Evolutionary conservation across 2,329 filamentous ascomycete species (phyloP).

Genomic region (Sclerotinia nivalis): DNA sequence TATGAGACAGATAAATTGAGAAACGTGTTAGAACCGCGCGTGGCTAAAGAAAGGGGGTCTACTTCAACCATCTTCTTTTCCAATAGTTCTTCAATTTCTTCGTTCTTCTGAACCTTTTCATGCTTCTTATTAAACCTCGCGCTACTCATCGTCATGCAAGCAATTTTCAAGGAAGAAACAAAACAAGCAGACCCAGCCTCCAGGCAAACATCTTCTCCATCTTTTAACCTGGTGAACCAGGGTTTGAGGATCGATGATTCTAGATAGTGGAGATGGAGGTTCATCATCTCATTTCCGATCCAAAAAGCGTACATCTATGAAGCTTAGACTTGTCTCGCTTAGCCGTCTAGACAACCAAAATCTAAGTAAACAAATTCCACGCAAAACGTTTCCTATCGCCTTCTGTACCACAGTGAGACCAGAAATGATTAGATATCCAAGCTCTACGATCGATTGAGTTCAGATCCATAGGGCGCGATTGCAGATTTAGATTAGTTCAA

Average conservation of each 20-base stretch:
- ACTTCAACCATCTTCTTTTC: not conserved
- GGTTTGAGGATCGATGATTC: slow-evolving; percentile 8
- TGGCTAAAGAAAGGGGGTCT: slow-evolving; percentile 16
- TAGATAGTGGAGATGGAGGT: slow-evolving; percentile 15
- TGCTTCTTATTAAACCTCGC: slow-evolving; percentile 1
- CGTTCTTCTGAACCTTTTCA: slow-evolving; percentile 10
- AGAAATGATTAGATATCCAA: not conserved
- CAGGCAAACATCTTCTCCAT: slow-evolving; percentile 20
- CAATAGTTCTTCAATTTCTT: not conserved
- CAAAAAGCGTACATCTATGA: not conserved
- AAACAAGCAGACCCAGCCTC: slow-evolving; percentile 16
- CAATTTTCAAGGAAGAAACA: not conserved
- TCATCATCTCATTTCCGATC: slow-evolving; percentile 10
- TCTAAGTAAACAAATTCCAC: not conserved
- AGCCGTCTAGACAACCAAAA: slow-evolving; percentile 14
- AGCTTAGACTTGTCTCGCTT: slow-evolving; percentile 19
- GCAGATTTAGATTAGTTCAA: not conserved
- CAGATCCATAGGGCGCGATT: not conserved
- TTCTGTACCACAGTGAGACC: not conserved
- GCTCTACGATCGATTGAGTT: not conserved
- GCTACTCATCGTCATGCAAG: slow-evolving; percentile 16
- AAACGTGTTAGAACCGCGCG: slow-evolving; percentile 2
- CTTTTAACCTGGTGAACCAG: slow-evolving; percentile 2
- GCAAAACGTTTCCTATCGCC: not conserved
- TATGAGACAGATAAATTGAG: slow-evolving; percentile 1